These are phyloP conservation scores for Eucalyptus tenuipes DNA, from an alignment of 345 rosid species.

Conservation along the genomic window DNA sequence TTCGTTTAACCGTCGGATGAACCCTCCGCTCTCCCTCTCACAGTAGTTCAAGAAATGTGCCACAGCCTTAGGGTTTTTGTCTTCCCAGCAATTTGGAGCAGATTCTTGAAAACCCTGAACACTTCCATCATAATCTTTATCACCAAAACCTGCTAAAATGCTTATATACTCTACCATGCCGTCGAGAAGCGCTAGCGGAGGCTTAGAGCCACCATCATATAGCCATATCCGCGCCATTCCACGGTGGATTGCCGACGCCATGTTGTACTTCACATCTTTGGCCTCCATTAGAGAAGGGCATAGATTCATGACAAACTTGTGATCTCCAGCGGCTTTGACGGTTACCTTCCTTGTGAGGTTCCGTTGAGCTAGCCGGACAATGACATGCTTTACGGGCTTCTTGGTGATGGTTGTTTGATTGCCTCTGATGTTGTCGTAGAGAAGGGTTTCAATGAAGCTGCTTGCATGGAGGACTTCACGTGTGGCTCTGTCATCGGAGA, in stretches of 20 bases:
- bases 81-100: background rate
- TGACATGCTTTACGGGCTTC: constrained; percentile 17
- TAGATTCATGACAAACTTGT: constrained; percentile 19
- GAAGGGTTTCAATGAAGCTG: background rate
- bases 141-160: background rate
- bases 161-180: background rate
- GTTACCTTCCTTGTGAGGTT: background rate
- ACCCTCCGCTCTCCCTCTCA: constrained; percentile 22
- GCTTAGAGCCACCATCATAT: background rate
- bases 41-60: constrained; percentile 14
- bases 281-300: constrained; percentile 17
- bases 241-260: background rate
- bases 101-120: background rate
- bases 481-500: background rate
- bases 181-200: background rate
- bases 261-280: background rate
- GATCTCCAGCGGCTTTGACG: constrained; percentile 1
- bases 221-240: background rate
- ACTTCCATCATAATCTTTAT: background rate
- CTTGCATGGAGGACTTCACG: background rate
- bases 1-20: constrained; percentile 37
- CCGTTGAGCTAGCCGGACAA: constrained; percentile 7
- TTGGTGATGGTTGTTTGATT: constrained; percentile 3
- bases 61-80: constrained; percentile 9
- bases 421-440: constrained; percentile 11